A percentile compares a stretch with the other conserved stretches of the same genome.
These are phyloP conservation scores for Corynespora cassiicola DNA, from an alignment of 2,329 filamentous ascomycete genomes.

Conservation along the genomic window DNA sequence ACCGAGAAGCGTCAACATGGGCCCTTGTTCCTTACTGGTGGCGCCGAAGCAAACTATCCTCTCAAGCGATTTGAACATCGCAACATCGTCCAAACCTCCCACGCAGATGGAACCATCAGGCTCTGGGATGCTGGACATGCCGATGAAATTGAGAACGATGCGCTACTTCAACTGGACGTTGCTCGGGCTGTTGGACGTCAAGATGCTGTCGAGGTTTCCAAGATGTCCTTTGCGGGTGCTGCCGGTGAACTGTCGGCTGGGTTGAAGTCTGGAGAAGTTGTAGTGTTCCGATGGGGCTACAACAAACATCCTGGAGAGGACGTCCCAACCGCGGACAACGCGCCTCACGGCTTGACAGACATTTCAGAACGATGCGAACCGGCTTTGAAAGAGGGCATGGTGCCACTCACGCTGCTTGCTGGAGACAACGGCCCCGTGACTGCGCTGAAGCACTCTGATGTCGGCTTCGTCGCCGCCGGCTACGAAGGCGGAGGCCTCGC, in stretches of 20 bases:
- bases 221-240: conserved; percentile 79
- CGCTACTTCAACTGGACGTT: conserved; percentile 83
- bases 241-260: conserved; percentile 88
- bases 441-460: conserved; percentile 82
- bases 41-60: conserved; percentile 72
- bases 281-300: conserved; percentile 85
- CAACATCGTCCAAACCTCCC: conserved; percentile 84
- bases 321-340: conserved; percentile 57
- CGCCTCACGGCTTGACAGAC: conserved; percentile 66
- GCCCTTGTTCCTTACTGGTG: conserved; percentile 79
- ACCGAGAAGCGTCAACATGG: conserved; percentile 82
- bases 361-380: conserved; percentile 77
- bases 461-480: conserved; percentile 88
- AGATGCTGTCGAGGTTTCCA: conserved; percentile 76
- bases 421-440: conserved; percentile 83
- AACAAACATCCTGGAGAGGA: conserved; percentile 77
- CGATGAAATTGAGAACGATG: conserved; percentile 90
- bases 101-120: conserved; percentile 89
- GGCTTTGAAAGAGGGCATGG: conserved; percentile 75
- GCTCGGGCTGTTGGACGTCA: conserved; percentile 81
- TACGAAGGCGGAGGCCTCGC: conserved; percentile 82
- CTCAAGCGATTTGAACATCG: conserved; percentile 81
- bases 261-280: conserved; percentile 80
- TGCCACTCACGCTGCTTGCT: conserved; percentile 82
- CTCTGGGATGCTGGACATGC: conserved; percentile 92